phyloP scores from a whole-genome alignment of 306 rosid genomes.

The Lablab purpureus region DNA sequence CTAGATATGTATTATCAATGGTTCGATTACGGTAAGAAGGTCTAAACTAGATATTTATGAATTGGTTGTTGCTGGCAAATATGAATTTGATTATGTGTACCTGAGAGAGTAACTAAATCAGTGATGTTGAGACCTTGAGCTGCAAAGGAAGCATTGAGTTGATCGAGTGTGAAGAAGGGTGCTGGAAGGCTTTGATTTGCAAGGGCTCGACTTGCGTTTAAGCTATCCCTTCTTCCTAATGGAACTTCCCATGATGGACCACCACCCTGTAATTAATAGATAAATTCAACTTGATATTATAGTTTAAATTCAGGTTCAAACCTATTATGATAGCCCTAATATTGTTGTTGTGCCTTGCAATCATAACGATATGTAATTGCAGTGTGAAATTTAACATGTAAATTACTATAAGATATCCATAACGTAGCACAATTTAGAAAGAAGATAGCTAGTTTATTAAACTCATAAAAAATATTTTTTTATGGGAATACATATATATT shows the following conservation, averaged over 20 bases:
- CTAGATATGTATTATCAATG: not conserved
- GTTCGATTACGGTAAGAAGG: not conserved
- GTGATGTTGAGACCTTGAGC: not conserved
- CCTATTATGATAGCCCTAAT: no score
- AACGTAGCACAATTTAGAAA: no score
- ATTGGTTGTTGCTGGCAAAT: not conserved
- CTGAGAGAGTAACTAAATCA: not conserved
- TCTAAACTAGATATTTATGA: not conserved
- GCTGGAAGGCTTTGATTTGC: not conserved
- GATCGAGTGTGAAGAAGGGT: not conserved
- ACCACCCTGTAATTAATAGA: not conserved
- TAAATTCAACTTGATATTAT: not conserved
- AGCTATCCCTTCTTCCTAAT: constrained; percentile 5
- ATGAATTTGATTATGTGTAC: not conserved
- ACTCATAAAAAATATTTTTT: no score
- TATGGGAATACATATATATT: no score
- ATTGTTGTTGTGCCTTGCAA: no score
- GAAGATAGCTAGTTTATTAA: no score
- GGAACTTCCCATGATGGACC: not conserved
- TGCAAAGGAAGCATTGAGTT: not conserved
- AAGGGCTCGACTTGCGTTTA: not conserved
- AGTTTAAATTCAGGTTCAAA: no score
- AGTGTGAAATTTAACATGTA: no score
- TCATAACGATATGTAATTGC: no score
- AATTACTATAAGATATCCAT: no score